phyloP scores from a whole-genome alignment of 1,139 yeast species.

The Entelexis paramagnoliae region DNA sequence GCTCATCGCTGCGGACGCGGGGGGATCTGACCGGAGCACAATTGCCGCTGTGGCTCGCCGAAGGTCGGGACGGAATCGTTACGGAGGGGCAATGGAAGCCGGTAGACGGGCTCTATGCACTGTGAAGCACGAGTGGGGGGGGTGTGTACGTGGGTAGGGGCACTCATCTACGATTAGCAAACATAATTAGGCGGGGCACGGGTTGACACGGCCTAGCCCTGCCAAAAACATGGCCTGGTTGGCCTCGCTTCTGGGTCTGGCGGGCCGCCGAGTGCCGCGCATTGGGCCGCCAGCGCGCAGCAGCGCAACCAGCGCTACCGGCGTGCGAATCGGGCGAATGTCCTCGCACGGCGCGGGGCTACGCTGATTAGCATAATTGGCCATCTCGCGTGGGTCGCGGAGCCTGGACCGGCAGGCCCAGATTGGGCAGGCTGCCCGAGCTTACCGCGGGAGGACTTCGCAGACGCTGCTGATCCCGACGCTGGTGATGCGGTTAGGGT shows the following conservation, averaged over 20 bases:
- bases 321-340: neutral
- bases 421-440: conserved; percentile 3
- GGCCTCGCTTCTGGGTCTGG: neutral
- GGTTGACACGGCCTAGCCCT: neutral
- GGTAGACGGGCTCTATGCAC: neutral
- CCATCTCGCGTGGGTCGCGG: neutral
- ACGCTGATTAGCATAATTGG: neutral
- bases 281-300: too few relatives aligned
- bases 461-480: neutral
- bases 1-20: neutral
- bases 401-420: neutral
- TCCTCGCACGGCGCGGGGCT: too few relatives aligned
- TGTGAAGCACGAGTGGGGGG: conserved; percentile 1
- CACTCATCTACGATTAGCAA: conserved; percentile 7
- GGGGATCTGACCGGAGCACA: neutral
- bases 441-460: neutral
- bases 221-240: neutral
- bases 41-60: neutral
- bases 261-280: too few relatives aligned
- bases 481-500: neutral
- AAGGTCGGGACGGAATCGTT: neutral
- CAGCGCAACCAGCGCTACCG: too few relatives aligned
- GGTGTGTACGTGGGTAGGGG: conserved; percentile 3
- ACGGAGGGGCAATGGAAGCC: neutral
- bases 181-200: conserved; percentile 4